Conservation (phyloP, 768 basidiomycete genomes). For the Ephemerocybe angulata region DNA sequence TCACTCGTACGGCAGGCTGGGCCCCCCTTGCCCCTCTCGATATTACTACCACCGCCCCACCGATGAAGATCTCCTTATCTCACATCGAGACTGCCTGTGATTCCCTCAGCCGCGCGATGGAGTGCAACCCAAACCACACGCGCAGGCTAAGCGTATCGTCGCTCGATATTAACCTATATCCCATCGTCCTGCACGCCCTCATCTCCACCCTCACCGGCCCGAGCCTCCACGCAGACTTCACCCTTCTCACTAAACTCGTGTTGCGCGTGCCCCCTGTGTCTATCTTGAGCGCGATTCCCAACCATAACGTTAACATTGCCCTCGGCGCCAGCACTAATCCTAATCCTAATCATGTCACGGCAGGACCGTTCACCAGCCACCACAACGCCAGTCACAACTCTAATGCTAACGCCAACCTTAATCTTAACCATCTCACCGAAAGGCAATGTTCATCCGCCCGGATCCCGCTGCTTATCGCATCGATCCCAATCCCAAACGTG, state of each 20-base stretch:
- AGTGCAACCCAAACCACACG: too few relatives aligned
- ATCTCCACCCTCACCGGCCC: slow-evolving; percentile 24
- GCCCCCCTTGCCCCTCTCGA: slow-evolving; percentile 27
- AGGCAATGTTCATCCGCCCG: slow-evolving; percentile 8
- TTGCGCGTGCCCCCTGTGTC: slow-evolving; percentile 32
- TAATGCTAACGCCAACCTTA: too few relatives aligned
- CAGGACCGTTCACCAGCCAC: too few relatives aligned
- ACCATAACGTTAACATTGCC: not conserved
- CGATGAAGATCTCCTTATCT: slow-evolving; percentile 22
- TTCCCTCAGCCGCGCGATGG: not conserved
- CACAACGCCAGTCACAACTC: too few relatives aligned
- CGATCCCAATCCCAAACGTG: slow-evolving; percentile 26
- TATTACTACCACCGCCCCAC: slow-evolving; percentile 28
- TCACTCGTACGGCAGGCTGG: slow-evolving; percentile 29
- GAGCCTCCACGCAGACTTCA: slow-evolving; percentile 11
- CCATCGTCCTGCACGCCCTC: slow-evolving; percentile 29
- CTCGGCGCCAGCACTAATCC: not conserved
- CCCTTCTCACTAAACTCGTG: slow-evolving; percentile 29
- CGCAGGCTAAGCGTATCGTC: slow-evolving; percentile 1
- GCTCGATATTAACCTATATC: slow-evolving; percentile 36
- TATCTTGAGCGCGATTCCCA: not conserved
- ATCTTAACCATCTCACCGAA: too few relatives aligned
- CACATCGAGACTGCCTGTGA: slow-evolving; percentile 27
- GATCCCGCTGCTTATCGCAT: slow-evolving; percentile 12
- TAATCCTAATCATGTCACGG: too few relatives aligned